Evolutionary conservation across 805 yeast genomes (phyloP).

Genomic region (Candida argentea): DNA sequence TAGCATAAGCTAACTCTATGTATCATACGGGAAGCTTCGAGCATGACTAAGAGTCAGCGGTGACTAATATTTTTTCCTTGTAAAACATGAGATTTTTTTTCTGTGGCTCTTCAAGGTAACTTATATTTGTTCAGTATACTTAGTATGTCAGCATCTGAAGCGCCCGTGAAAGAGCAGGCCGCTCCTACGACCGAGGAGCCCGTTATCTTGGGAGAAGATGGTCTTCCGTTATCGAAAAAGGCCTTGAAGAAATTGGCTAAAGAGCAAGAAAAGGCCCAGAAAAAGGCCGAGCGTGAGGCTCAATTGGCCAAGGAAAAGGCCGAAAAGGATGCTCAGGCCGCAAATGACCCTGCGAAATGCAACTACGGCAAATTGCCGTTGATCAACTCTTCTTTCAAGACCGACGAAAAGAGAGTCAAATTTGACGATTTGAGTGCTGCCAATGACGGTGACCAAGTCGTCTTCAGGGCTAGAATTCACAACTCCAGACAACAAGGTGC

Average conservation of each 20-base stretch:
- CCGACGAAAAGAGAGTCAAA: conserved; percentile 54
- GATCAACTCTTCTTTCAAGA: conserved; percentile 63
- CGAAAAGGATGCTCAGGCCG: conserved; percentile 57
- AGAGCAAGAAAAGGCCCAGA: conserved; percentile 83
- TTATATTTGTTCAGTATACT: not conserved
- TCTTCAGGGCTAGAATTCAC: conserved; percentile 91
- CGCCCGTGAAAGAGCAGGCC: too few species aligned
- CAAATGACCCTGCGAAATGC: conserved; percentile 77
- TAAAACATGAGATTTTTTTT: too few species aligned
- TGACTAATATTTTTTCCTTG: too few species aligned
- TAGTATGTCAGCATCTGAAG: not conserved
- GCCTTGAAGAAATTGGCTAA: conserved; percentile 92
- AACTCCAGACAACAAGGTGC: conserved; percentile 93
- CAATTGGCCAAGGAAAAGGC: conserved; percentile 81
- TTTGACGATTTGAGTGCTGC: conserved; percentile 48
- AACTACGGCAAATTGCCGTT: conserved; percentile 87
- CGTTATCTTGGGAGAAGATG: conserved; percentile 52
- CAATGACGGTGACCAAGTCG: conserved; percentile 65
- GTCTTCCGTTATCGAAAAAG: conserved; percentile 83
- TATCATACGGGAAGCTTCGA: too few species aligned
- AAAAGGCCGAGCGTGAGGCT: conserved; percentile 88
- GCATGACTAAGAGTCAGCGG: too few species aligned
- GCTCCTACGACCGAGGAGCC: conserved; percentile 12
- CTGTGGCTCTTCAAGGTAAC: not conserved
- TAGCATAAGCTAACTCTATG: too few species aligned